Evolutionary conservation across 805 yeast genomes (phyloP), one percentile per base, ranked within the genome.

Genomic region (Barnettozyma sucrosica): DNA sequence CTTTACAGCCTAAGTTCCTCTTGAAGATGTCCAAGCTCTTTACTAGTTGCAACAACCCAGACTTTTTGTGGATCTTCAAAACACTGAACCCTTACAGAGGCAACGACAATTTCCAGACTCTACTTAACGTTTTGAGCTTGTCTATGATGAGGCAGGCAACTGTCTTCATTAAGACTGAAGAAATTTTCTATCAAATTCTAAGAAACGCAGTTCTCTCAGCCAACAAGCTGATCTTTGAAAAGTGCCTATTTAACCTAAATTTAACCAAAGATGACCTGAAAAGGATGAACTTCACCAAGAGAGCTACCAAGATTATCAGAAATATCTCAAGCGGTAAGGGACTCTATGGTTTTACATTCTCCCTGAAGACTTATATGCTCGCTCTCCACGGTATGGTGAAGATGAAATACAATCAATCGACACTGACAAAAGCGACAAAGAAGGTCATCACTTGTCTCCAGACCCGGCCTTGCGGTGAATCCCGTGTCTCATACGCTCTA

Each of bases 301-400:
- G 38, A 33, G 48, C 50, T 5, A 43, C 42, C 8, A 36, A 37
- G 25, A 16, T 36, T 32, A 23, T 51, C 3, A 43, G 43, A 39
- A 26, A 23, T 2, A 43, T 51, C 18, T 5, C 49, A 11, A 30
- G 24, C 30, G 47, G 50, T 4, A 16, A 14, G 5, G 14, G 37
- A 7, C 16, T 45, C 5, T 38, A 7, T 9, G 26, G 25, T 1
- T 40, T 36, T 18, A 33, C 51, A 3, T 45, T 36, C 24, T 51
- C 53, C 8, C 23, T 51, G 11, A 26, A 43, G 14, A 36, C 46
- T 7, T 42, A 39, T 21, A 18, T 38, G 8, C 18, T 7, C 14
- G 51, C 51, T 5, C 24, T 51, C 5, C 24, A 47, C 14, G 53
- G 53, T 2, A 24, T 51, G 16, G 5, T 45, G 7, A 36, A 24